Conservation (phyloP, 1,139 yeast genomes). For the Yamadazyma triangularis region DNA sequence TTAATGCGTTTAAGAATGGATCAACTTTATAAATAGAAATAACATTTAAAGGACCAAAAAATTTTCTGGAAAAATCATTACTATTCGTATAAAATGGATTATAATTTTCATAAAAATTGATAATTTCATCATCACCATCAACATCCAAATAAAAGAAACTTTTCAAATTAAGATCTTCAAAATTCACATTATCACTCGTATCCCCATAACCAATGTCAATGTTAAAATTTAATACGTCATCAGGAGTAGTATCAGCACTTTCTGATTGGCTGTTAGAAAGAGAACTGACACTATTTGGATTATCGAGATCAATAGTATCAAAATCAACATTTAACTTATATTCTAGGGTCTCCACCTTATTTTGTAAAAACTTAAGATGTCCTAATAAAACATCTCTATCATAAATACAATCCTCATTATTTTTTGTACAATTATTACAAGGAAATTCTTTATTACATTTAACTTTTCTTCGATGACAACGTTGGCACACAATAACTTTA, state of each 20-base stretch:
- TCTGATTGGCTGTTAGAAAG: no score
- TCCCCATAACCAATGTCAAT: no score
- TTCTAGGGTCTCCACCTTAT: not conserved
- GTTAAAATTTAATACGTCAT: no score
- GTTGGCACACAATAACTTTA: conserved; percentile 10
- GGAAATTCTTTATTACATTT: conserved; percentile 11
- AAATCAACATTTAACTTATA: not conserved
- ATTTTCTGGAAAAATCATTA: not conserved
- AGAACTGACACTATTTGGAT: not conserved
- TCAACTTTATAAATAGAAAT: not conserved
- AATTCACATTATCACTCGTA: no score
- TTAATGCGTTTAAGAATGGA: not conserved
- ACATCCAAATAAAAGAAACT: not conserved
- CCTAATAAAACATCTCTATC: conserved; percentile 1
- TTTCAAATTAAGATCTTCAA: no score
- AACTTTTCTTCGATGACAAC: conserved; percentile 10
- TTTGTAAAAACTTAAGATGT: not conserved
- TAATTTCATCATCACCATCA: not conserved
- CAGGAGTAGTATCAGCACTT: no score
- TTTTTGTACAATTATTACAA: conserved; percentile 10
- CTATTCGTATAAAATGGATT: no score
- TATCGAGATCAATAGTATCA: not conserved
- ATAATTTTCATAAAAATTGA: no score
- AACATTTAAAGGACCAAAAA: not conserved
- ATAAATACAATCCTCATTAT: conserved; percentile 18